Conservation (phyloP, 129 eudicot genomes). For the Lactuca saligna region DNA sequence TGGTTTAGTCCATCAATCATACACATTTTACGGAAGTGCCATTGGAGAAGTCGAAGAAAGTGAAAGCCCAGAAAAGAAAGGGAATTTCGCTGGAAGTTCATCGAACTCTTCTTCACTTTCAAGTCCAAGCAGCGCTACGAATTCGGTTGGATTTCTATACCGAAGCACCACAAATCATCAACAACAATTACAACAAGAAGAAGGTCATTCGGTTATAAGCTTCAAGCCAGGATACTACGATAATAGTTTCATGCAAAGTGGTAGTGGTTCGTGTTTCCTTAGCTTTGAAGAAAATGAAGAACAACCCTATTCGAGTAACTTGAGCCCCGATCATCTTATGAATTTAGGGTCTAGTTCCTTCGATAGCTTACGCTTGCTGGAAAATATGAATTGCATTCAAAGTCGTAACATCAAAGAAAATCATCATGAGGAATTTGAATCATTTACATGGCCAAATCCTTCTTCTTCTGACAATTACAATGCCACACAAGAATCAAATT, state of each 20-base stretch:
- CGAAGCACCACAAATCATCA: slow-evolving; percentile 23
- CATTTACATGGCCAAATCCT: slow-evolving; percentile 60
- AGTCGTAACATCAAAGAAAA: slow-evolving; percentile 28
- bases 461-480: slow-evolving; percentile 30
- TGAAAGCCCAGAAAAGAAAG: slow-evolving; percentile 42
- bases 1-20: slow-evolving; percentile 37
- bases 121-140: slow-evolving; percentile 66
- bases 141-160: slow-evolving; percentile 43
- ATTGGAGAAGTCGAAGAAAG: slow-evolving; percentile 29
- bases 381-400: slow-evolving; percentile 42
- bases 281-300: slow-evolving; percentile 58
- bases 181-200: slow-evolving; percentile 46
- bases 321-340: slow-evolving; percentile 31
- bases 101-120: slow-evolving; percentile 67
- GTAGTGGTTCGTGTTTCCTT: slow-evolving; percentile 55
- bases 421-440: slow-evolving; percentile 34
- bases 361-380: slow-evolving; percentile 36
- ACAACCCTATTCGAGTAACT: slow-evolving; percentile 31
- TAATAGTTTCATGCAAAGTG: slow-evolving; percentile 41
- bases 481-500: slow-evolving; percentile 47
- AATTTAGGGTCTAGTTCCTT: slow-evolving; percentile 32
- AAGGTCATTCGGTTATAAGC: slow-evolving; percentile 62
- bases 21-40: slow-evolving; percentile 33
- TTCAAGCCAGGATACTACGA: slow-evolving; percentile 61
- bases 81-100: slow-evolving; percentile 36